Evolutionary conservation across 495 filamentous ascomycete genomes (phyloP).

Genomic region (Beverwykella pulmonaria): DNA sequence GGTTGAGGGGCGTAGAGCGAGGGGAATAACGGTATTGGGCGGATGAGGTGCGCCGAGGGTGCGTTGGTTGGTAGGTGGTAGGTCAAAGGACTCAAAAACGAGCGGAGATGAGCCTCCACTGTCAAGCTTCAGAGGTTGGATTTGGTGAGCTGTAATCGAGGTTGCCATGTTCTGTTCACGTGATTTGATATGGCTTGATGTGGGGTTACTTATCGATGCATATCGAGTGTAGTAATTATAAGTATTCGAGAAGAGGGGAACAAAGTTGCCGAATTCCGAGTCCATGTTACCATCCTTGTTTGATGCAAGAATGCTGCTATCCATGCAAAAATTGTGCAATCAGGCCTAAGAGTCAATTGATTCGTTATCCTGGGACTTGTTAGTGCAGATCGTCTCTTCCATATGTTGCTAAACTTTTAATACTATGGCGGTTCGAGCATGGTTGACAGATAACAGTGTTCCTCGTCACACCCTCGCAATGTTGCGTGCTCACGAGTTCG

Average conservation of each 20-base stretch:
- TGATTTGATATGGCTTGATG: background rate
- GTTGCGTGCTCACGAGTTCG: conserved; percentile 2
- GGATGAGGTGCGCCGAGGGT: conserved; percentile 50
- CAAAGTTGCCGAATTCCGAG: background rate
- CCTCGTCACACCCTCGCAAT: background rate
- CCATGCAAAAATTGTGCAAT: conserved; percentile 26
- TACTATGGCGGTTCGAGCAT: background rate
- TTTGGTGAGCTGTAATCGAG: background rate
- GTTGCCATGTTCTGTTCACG: conserved; percentile 16
- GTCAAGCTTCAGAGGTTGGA: conserved; percentile 8
- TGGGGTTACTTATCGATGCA: background rate
- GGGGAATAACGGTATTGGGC: conserved; percentile 47
- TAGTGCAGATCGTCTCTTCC: too few relatives aligned
- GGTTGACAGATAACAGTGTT: background rate
- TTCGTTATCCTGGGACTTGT: too few relatives aligned
- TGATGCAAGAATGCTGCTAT: conserved; percentile 12
- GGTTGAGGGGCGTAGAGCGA: conserved; percentile 48
- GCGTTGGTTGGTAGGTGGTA: conserved; percentile 50
- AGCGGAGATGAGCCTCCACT: conserved; percentile 22
- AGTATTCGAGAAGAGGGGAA: background rate
- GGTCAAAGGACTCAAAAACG: conserved; percentile 41
- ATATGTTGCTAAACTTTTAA: background rate
- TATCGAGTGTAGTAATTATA: background rate
- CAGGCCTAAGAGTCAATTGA: background rate
- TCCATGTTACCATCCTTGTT: background rate